Evolutionary conservation across 1,139 yeast species (phyloP).

Genomic region (Scheffersomyces titani): DNA sequence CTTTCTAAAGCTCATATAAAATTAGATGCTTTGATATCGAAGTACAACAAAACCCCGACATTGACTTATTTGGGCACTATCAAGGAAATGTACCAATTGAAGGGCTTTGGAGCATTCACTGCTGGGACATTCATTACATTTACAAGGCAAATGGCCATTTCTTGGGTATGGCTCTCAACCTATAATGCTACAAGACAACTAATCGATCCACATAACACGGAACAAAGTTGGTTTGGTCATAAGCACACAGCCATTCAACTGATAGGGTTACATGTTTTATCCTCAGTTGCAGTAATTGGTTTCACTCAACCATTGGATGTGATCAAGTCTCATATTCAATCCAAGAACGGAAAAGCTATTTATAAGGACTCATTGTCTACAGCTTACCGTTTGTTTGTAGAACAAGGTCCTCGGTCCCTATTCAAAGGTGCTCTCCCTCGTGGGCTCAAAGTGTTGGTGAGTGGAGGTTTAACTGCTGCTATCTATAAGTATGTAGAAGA

Average conservation of each 20-base stretch:
- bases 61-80: conserved; percentile 53
- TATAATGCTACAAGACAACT: conserved; percentile 77
- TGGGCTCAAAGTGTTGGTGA: conserved; percentile 71
- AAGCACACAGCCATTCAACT: conserved; percentile 41
- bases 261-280: conserved; percentile 55
- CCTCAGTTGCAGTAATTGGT: conserved; percentile 67
- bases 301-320: conserved; percentile 92
- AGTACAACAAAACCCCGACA: conserved; percentile 57
- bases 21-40: conserved; percentile 30
- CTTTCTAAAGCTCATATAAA: conserved; percentile 14
- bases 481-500: conserved; percentile 65
- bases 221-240: conserved; percentile 51
- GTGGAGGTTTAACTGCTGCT: conserved; percentile 77
- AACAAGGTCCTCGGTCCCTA: conserved; percentile 63
- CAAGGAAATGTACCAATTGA: conserved; percentile 67
- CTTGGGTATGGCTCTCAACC: conserved; percentile 81
- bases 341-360: conserved; percentile 61
- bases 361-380: conserved; percentile 74
- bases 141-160: conserved; percentile 73
- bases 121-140: conserved; percentile 84
- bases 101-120: conserved; percentile 76
- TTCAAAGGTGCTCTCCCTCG: conserved; percentile 86
- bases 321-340: conserved; percentile 84
- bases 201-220: conserved; percentile 55
- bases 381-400: conserved; percentile 66